Conservation (phyloP, 2,329 filamentous ascomycete genomes). For the Aspergillus calidoustus region DNA sequence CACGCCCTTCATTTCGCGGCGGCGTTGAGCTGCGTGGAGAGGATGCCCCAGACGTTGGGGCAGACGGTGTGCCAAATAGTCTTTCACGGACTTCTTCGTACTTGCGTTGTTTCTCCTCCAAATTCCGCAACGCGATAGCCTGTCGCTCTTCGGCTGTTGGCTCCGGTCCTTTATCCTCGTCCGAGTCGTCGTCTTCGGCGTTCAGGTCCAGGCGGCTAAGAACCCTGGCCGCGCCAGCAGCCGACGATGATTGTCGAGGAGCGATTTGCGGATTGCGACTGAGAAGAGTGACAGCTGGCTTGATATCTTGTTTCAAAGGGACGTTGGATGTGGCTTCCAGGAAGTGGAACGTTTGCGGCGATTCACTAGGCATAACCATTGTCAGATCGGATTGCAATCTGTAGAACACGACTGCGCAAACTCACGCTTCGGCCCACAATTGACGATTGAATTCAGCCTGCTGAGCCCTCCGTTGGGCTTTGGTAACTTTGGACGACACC, state of each 20-base stretch:
- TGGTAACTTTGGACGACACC: constrained; percentile 62
- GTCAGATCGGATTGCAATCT: background rate
- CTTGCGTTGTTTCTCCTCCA: constrained; percentile 85
- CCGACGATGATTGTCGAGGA: constrained; percentile 58
- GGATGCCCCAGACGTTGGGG: constrained; percentile 58
- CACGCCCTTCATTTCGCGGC: constrained; percentile 49
- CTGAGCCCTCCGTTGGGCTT: constrained; percentile 76
- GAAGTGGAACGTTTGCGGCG: constrained; percentile 75
- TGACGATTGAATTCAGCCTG: constrained; percentile 84
- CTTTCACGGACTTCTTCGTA: constrained; percentile 89
- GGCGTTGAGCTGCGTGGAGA: constrained; percentile 67
- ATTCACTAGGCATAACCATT: constrained; percentile 61
- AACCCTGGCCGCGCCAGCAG: constrained; percentile 46
- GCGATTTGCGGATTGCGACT: constrained; percentile 74
- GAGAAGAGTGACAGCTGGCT: constrained; percentile 80
- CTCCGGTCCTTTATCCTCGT: constrained; percentile 67
- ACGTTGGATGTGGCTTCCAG: constrained; percentile 67
- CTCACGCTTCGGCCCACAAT: constrained; percentile 86
- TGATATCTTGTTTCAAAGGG: constrained; percentile 73
- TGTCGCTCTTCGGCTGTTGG: constrained; percentile 77
- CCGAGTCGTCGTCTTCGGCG: constrained; percentile 66
- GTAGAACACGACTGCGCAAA: background rate
- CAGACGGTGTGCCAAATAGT: constrained; percentile 71
- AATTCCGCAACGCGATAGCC: constrained; percentile 75
- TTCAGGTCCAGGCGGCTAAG: constrained; percentile 54